phyloP scores from a whole-genome alignment of 768 basidiomycete species.

The Lentinula boryana region DNA sequence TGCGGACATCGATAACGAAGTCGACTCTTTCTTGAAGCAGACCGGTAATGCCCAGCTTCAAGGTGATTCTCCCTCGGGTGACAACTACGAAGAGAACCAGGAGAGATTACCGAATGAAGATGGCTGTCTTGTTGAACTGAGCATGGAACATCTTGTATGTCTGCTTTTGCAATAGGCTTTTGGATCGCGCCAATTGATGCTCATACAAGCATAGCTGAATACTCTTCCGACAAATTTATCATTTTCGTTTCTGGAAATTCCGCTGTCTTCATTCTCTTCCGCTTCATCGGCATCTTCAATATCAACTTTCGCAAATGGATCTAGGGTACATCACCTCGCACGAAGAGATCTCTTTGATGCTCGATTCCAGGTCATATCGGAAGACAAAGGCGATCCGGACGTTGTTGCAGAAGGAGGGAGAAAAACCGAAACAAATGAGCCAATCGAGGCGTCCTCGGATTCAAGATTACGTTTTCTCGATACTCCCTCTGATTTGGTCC shows the following conservation, averaged over 20 bases:
- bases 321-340: constrained; percentile 30
- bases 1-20: not conserved
- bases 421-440: constrained; percentile 11
- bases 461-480: constrained; percentile 61
- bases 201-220: not conserved
- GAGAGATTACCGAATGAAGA: not conserved
- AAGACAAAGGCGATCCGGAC: constrained; percentile 17
- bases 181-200: not conserved
- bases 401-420: constrained; percentile 23
- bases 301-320: not conserved
- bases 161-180: not conserved
- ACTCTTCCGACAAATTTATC: not conserved
- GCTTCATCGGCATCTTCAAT: not conserved
- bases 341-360: constrained; percentile 93
- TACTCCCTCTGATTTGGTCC: constrained; percentile 83
- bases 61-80: not conserved
- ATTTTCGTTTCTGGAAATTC: not conserved
- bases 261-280: not conserved
- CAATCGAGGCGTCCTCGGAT: constrained; percentile 13
- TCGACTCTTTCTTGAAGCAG: not conserved
- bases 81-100: too few relatives aligned
- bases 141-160: not conserved
- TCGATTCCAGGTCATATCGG: constrained; percentile 85
- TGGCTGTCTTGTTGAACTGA: not conserved
- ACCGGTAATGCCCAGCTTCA: not conserved